Percentiles rank a stretch among this genome's conserved stretches.
phyloP scores from a whole-genome alignment of 1,284 basidiomycete genomes.

The Trichosporon sp. region DNA sequence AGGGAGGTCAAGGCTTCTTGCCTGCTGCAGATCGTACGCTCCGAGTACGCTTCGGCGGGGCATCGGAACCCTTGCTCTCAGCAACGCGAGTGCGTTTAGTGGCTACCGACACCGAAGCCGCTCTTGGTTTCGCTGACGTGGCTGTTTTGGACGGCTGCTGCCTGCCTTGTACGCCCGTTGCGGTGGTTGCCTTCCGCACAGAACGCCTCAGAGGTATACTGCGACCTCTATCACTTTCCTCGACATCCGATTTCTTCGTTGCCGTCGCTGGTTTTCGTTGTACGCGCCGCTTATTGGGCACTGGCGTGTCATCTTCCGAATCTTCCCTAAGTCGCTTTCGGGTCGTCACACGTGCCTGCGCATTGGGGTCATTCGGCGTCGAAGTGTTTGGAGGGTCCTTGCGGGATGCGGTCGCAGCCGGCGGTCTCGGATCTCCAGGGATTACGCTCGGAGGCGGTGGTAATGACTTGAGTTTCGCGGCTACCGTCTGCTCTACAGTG shows the following conservation, averaged over 20 bases:
- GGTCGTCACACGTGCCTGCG: no score
- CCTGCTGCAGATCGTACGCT: not conserved
- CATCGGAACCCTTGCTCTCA: not conserved
- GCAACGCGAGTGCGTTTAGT: not conserved
- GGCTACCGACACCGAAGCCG: not conserved
- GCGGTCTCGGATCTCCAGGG: not conserved
- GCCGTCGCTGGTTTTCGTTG: not conserved
- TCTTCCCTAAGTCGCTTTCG: no score
- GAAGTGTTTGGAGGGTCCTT: no score
- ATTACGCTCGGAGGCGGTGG: not conserved
- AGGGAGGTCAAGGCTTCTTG: not conserved
- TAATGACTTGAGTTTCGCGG: not conserved
- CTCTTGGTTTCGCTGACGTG: not conserved
- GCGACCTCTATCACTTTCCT: no score
- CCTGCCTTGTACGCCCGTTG: not conserved
- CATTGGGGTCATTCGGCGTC: no score
- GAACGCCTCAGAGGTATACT: not conserved
- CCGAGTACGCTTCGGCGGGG: not conserved
- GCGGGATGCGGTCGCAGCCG: no score
- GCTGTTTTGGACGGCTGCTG: not conserved
- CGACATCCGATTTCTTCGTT: no score
- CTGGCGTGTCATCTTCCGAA: no score
- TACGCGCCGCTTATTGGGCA: no score
- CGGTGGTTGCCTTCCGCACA: not conserved
- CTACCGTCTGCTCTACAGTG: not conserved